Conservation (phyloP, 2,329 filamentous ascomycete species). For the Chaetomium sp. region DNA sequence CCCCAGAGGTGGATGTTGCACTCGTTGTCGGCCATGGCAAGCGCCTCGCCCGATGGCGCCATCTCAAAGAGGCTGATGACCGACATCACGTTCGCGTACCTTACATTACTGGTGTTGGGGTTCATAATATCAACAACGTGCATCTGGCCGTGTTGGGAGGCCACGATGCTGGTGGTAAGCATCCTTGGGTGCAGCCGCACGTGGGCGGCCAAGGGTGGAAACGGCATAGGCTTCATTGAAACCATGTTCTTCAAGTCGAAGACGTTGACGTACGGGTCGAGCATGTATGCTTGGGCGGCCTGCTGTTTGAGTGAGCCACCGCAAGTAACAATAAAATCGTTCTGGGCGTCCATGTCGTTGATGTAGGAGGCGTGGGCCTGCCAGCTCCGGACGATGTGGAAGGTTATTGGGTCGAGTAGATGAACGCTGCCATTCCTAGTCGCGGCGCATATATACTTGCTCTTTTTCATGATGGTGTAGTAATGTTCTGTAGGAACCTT, state of each 20-base stretch:
- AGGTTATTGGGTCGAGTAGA: conserved; percentile 72
- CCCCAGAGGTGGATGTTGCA: conserved; percentile 82
- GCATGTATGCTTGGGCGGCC: conserved; percentile 62
- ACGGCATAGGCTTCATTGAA: conserved; percentile 85
- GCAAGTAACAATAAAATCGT: conserved; percentile 92
- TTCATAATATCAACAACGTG: conserved; percentile 96
- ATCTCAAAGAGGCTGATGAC: conserved; percentile 78
- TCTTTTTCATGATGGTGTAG: conserved; percentile 89
- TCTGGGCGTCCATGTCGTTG: conserved; percentile 95
- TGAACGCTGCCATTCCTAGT: conserved; percentile 77
- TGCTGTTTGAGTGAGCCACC: conserved; percentile 82
- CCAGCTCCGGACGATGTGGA: conserved; percentile 78
- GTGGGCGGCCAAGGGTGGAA: conserved; percentile 84
- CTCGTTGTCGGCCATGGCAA: conserved; percentile 74
- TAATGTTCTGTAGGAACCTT: conserved; percentile 65
- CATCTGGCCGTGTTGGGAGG: conserved; percentile 86
- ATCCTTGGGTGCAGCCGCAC: conserved; percentile 95
- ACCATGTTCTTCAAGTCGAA: conserved; percentile 90
- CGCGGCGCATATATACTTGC: conserved; percentile 85
- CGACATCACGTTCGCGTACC: conserved; percentile 70
- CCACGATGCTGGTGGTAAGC: conserved; percentile 89
- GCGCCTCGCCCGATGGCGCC: conserved; percentile 78
- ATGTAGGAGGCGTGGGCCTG: conserved; percentile 82
- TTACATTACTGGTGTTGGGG: conserved; percentile 76
- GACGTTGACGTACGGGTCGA: conserved; percentile 90